These are phyloP conservation scores for Phytophthora hibernalis DNA, from an alignment of 352 stramenopile species.

Conservation along the genomic window DNA sequence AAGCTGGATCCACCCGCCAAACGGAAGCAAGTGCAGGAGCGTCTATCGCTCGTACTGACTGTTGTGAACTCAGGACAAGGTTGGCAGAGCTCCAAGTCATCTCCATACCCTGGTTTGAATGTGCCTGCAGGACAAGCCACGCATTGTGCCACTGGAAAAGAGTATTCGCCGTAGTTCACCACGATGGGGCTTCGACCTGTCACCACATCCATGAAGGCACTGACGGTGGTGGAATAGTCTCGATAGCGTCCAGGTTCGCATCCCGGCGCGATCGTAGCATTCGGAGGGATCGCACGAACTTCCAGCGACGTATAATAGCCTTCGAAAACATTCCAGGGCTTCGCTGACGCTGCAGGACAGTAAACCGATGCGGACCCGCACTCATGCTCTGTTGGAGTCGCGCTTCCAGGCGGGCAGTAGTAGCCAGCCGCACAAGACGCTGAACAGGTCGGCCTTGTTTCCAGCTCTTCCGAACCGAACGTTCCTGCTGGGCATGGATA, in stretches of 20 bases:
- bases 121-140: conserved; percentile 67
- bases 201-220: conserved; percentile 48
- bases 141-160: conserved; percentile 65
- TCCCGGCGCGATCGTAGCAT: conserved; percentile 22
- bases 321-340: conserved; percentile 31
- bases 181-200: conserved; percentile 52
- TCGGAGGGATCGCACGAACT: conserved; percentile 23
- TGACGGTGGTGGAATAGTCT: conserved; percentile 28
- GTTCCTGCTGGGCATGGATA: conserved; percentile 69
- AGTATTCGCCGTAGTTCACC: conserved; percentile 68
- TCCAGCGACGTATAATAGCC: conserved; percentile 64
- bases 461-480: conserved; percentile 53
- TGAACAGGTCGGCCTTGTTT: conserved; percentile 57
- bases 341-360: conserved; percentile 48
- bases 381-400: conserved; percentile 45
- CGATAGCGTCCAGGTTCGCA: conserved; percentile 37
- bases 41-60: conserved; percentile 51
- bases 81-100: conserved; percentile 55
- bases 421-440: conserved; percentile 71
- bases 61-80: conserved; percentile 57
- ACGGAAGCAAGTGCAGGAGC: conserved; percentile 73
- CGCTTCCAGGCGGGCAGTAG: conserved; percentile 69
- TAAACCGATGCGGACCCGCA: conserved; percentile 59
- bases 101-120: conserved; percentile 67
- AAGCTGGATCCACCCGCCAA: conserved; percentile 49